Evolutionary conservation across 169 alveolate species (phyloP), one percentile per base, ranked within the genome.

Genomic region (Cryptosporidium ubiquitum): DNA sequence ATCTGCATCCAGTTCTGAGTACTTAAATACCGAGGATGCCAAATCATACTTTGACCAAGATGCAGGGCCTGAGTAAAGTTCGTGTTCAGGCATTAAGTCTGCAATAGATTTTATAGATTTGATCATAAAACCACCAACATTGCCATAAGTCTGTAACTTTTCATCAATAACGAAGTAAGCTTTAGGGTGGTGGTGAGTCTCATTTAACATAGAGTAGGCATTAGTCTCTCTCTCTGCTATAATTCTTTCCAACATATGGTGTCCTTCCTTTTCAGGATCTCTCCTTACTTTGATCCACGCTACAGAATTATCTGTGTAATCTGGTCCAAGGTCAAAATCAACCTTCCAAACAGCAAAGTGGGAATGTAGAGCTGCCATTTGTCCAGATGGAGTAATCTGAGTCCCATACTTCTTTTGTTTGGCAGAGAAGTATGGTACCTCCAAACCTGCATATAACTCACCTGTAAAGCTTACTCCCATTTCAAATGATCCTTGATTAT

Each of bases 1-100:
- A 49, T 91, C 75, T 14, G 92, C 92, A 58, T 92, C 94, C 49
- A 79, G 52, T 20, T 92, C 95, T 14, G 86, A 89, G 20, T 86
- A 86, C n/a, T 92, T 92, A 35, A 85, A 44, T 52, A 91, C 86
- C 1, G 95, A 85, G 39, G 93, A 84, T 26, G 91, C 86, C 33
- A 92, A 52, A n/a, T 86, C 79, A 84, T 92, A 92, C 84, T 92
- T 92, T 20, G 95, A 89, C 95, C 95, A 92, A 23, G 94, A 86
- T 33, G 92, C 94, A 6, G 95, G 93, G 23, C 95, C 95, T 23
- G 92, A 74, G 68, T 91, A 92, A 58, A 91, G 58, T 84, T 91
- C 95, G 44, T 75, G 91, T 10, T 92, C 91, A 35, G 93, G 95
- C 60, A 91, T 84, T 20, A 84, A 85, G 64, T 84, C 84, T 69